Base-by-base conservation (phyloP, 768 basidiomycete species). In the Amanita muscaria region DNA sequence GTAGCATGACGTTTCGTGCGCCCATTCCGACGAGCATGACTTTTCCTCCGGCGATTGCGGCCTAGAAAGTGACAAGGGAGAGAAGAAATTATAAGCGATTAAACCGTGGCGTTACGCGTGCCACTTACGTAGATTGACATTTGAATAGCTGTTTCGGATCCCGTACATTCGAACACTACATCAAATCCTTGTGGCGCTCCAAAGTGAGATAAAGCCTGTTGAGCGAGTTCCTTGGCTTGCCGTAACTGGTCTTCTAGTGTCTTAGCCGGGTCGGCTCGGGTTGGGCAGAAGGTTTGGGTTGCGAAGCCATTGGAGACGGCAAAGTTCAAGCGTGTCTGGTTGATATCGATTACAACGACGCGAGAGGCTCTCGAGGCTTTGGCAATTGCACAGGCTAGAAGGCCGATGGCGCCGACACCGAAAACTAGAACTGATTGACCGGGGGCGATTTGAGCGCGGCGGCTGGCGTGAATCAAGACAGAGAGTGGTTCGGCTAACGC, bases 21-120 rank as follows among this genome's bases (percentile, higher is more conserved):
- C 94, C 94, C 94, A 98, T 98, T 16, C 94, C 94, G 51, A 98
- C 79, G 55, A 91, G 85, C 73, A 90, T 82, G 45, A 96, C 88
- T 59, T 85, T 89, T 40, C 89, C 88, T 40, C 92, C 93, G 14
- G 86, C 70, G 41, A 74, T 69, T 12, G 92, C 89, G 54, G 82
- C 77, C 89, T 91, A 60, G 25, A 42, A 32, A 47, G 40, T 35
- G 22, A 51, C 42, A 46, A 36, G 51, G 47, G 42, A 36, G n/a
- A n/a, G n/a, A n/a, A n/a, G n/a, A n/a, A n/a, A n/a, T n/a, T n/a
- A n/a, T n/a, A n/a, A n/a, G n/a, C n/a, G n/a, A n/a, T n/a, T n/a
- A n/a, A n/a, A n/a, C n/a, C n/a, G n/a, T n/a, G n/a, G n/a, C n/a
- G n/a, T n/a, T n/a, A n/a, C n/a, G n/a, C n/a, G n/a, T n/a, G n/a